Evolutionary conservation across 176 grass and related monocot genomes (phyloP).

Genomic region (Lolium multiflorum): DNA sequence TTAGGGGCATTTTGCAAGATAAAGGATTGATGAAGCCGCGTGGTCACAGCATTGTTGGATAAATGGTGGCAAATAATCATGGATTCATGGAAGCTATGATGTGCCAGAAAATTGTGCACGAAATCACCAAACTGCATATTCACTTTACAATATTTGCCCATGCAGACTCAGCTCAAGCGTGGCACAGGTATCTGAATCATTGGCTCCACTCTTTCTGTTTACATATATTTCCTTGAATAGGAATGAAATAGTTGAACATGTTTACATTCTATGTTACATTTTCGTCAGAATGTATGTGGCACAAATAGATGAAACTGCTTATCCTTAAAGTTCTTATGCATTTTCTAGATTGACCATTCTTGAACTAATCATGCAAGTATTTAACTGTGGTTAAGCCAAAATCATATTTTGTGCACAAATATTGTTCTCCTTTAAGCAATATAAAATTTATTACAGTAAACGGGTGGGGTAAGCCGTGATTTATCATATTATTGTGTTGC

Average conservation of each 20-base stretch:
- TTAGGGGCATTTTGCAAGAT: constrained; percentile 59
- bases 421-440: no score
- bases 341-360: no score
- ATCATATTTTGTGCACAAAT: no score
- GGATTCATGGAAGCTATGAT: background rate
- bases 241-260: background rate
- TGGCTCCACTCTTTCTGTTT: background rate
- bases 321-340: no score
- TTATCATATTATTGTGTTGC: no score
- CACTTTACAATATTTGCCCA: background rate
- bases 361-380: no score
- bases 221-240: background rate
- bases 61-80: background rate
- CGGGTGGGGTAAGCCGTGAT: no score
- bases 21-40: constrained; percentile 61
- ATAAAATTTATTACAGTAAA: no score
- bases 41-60: constrained; percentile 63
- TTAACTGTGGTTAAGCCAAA: no score
- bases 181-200: background rate
- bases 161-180: background rate
- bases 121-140: background rate
- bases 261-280: background rate
- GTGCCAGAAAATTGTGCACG: background rate
- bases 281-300: background rate
- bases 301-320: no score